Conservation (phyloP, 306 rosid genomes). For the Lathyrus oleraceus region DNA sequence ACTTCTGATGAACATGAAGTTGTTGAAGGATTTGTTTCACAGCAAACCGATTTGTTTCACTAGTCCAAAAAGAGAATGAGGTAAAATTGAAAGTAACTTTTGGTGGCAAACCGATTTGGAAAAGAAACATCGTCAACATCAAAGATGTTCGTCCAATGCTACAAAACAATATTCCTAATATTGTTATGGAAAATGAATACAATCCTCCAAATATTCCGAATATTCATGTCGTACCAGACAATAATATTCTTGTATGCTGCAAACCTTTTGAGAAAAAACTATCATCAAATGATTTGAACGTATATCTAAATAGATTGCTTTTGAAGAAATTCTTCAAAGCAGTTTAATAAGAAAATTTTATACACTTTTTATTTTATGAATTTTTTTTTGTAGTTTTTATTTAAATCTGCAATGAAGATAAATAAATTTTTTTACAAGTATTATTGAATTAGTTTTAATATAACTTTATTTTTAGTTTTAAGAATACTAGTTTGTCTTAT, state of each 20-base stretch:
- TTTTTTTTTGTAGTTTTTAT: too few relatives aligned
- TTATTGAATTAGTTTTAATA: too few relatives aligned
- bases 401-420: too few relatives aligned
- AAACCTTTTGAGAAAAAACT: not conserved
- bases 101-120: not conserved
- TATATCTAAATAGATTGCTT: not conserved
- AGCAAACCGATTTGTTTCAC: too few relatives aligned
- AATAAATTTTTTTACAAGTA: too few relatives aligned
- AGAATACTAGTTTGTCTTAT: too few relatives aligned
- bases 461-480: too few relatives aligned
- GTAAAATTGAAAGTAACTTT: not conserved
- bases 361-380: too few relatives aligned
- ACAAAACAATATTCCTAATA: not conserved
- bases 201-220: not conserved
- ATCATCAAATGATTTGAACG: not conserved
- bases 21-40: not conserved
- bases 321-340: not conserved
- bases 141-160: not conserved
- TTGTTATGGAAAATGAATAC: not conserved
- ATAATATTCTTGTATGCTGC: not conserved
- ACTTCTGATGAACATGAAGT: not conserved
- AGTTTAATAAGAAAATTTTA: too few relatives aligned
- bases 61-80: not conserved
- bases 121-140: not conserved
- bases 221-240: not conserved